Conservation (phyloP, 257 asterid genomes). For the Ilex asprella region DNA sequence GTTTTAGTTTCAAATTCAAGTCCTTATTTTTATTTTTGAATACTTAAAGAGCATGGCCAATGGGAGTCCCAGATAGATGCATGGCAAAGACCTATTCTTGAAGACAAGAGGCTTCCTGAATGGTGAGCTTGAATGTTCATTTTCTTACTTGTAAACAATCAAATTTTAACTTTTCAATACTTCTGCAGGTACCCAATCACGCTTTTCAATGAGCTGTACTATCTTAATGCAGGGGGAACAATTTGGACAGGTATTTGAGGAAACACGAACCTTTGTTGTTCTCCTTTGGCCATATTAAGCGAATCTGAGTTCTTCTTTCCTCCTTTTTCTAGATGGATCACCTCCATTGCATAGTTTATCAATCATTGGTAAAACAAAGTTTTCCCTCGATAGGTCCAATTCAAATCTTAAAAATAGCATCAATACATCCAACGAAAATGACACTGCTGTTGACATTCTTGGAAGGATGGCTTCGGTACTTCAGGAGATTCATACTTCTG, state of each 20-base stretch:
- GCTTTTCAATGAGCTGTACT: conserved; percentile 95
- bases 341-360: conserved; percentile 61
- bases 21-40: conserved; percentile 3
- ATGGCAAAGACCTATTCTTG: conserved; percentile 92
- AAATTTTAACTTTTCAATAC: conserved; percentile 17
- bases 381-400: conserved; percentile 51
- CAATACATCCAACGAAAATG: conserved; percentile 31
- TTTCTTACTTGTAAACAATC: conserved; percentile 9
- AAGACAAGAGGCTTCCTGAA: conserved; percentile 85
- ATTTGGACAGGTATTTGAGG: conserved; percentile 82
- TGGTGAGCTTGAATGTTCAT: conserved; percentile 45
- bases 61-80: conserved; percentile 94
- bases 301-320: not conserved
- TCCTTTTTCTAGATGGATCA: conserved; percentile 61
- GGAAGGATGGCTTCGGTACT: conserved; percentile 67
- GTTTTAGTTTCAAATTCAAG: not conserved
- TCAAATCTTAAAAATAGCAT: conserved; percentile 15
- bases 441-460: conserved; percentile 67
- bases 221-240: conserved; percentile 86
- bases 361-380: conserved; percentile 44
- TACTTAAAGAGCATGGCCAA: conserved; percentile 39
- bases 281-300: conserved; percentile 10
- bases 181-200: conserved; percentile 80
- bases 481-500: conserved; percentile 57
- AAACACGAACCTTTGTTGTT: conserved; percentile 9